Percentiles rank a stretch among this genome's conserved stretches.
Conservation (phyloP, 225 moss, liverwort and hornwort species). For the Polytrichum commune region DNA sequence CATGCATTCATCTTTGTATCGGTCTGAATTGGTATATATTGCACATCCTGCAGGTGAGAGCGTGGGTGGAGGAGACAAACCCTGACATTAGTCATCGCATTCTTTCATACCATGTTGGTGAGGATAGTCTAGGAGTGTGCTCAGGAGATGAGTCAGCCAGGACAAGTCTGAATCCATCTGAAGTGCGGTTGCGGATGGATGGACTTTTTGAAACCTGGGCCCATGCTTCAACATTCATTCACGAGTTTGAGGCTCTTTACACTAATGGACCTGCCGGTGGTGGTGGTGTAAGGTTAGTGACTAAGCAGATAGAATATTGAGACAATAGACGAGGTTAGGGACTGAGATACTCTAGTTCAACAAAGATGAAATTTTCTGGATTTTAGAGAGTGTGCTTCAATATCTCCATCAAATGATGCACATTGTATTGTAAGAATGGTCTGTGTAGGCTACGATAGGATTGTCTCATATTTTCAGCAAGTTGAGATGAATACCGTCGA, state of each 20-base stretch:
- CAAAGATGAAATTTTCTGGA: too few relatives aligned
- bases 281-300: slow-evolving; percentile 72
- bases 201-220: slow-evolving; percentile 51
- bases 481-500: too few relatives aligned
- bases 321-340: neutral
- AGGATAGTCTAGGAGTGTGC: slow-evolving; percentile 49
- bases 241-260: slow-evolving; percentile 83
- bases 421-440: neutral
- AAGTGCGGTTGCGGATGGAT: slow-evolving; percentile 85
- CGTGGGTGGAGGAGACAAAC: slow-evolving; percentile 74
- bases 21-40: neutral
- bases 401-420: neutral
- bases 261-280: slow-evolving; percentile 91
- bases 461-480: too few relatives aligned
- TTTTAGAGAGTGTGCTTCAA: neutral
- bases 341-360: too few relatives aligned
- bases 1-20: too few relatives aligned
- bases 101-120: slow-evolving; percentile 63
- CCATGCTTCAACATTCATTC: slow-evolving; percentile 54
- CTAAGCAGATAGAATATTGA: neutral
- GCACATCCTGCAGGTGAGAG: slow-evolving; percentile 51
- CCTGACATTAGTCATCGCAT: slow-evolving; percentile 45
- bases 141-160: slow-evolving; percentile 13
- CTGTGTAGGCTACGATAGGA: neutral
- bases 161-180: slow-evolving; percentile 22